Evolutionary conservation across 2,329 filamentous ascomycete species (phyloP), one percentile per base, ranked within the genome.

Genomic region (Fusarium nurragi): DNA sequence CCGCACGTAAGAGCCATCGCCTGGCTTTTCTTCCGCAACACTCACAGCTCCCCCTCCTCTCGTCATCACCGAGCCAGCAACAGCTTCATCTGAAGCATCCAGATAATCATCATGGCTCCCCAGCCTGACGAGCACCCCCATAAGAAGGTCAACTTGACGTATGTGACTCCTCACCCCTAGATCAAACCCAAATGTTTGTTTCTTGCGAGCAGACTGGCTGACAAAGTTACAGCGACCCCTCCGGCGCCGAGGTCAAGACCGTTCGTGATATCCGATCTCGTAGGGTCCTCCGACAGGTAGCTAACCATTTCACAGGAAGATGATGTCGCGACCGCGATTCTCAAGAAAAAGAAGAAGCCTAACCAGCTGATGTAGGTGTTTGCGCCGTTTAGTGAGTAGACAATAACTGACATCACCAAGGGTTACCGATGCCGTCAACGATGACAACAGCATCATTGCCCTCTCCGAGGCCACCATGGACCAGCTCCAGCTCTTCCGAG

Each of bases 301-400:
- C 76, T 79, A 71, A 83, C 76, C 58, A 43, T 60, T 28, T 40
- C 66, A 59, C 74, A 96, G 89, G 89, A 93, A 74, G 92, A 97
- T 78, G 95, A 97, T 77, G 93, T 90, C 64, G 88, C 95, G 50
- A 99, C 95, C 41, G 95, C 95, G 71, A 99, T 99, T 74, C 88
- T 99, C 75, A 98, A 97, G 86, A 98, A 98, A 88, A 99, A 99
- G 91, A 99, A 99, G 94, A 99, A 99, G 92, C 94, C 94, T 74
- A 99, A 99, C 83, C 96, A 94, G 76, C 83, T 99, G 79, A 97
- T 99, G 93, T 97, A 85, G 79, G 90, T 79, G 72, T 36, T 39
- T 26, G 49, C 32, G 57, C 26, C 41, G 19, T 52, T n/a, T 6
- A 34, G 61, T 43, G 38, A 30, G 18, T 30, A 55, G 25, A 44